phyloP scores from a whole-genome alignment of 257 asterid genomes.

The Nicotiana noctiflora region DNA sequence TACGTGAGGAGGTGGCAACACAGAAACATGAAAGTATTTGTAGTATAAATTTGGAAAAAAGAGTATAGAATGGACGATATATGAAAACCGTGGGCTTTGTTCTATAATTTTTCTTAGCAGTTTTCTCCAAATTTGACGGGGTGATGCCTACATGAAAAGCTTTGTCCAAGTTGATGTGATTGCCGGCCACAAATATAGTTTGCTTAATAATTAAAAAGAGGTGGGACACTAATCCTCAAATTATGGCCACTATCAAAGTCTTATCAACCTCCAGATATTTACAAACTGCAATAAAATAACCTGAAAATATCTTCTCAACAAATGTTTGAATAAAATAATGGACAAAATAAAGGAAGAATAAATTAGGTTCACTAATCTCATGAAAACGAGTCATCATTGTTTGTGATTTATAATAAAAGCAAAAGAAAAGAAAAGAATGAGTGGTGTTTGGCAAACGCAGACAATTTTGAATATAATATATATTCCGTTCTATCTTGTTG shows the following conservation, averaged over 20 bases:
- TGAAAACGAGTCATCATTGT: not conserved
- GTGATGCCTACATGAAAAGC: not conserved
- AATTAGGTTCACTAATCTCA: conserved; percentile 29
- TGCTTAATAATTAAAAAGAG: conserved; percentile 18
- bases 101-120: not conserved
- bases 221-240: not conserved
- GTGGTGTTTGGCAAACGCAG: conserved; percentile 31
- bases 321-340: not conserved
- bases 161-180: conserved; percentile 21
- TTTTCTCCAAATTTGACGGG: not conserved
- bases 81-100: not conserved
- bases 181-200: conserved; percentile 29
- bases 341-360: not conserved
- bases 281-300: not conserved
- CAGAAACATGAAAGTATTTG: not conserved
- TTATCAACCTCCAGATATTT: conserved; percentile 32
- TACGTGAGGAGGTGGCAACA: not conserved
- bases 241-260: not conserved
- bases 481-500: not conserved
- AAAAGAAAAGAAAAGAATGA: not conserved
- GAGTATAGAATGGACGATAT: too few relatives aligned
- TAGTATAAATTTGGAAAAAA: not conserved
- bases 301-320: conserved; percentile 23
- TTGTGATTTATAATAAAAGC: not conserved
- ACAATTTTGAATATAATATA: conserved; percentile 18